phyloP scores from a whole-genome alignment of 441 rosid species.

The Pelargonium fulgidum region DNA sequence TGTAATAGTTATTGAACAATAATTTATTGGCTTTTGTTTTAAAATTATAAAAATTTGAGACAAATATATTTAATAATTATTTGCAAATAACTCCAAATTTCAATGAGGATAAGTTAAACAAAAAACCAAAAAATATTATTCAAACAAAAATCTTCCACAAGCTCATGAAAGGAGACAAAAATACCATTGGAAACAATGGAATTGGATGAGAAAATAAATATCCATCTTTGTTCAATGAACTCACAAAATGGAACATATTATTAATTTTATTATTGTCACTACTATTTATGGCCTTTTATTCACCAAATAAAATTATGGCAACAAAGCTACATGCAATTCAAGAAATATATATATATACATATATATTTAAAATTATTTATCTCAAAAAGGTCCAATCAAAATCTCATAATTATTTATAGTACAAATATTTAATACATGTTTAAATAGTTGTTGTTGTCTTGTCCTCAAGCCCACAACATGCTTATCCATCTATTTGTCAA shows the following conservation, averaged over 20 bases:
- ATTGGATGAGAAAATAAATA: background rate
- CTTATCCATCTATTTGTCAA: background rate
- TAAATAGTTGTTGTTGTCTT: background rate
- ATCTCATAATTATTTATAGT: slow-evolving; percentile 1
- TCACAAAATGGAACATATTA: background rate
- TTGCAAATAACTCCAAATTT: background rate
- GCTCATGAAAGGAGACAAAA: background rate
- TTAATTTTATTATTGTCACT: background rate
- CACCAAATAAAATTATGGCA: background rate
- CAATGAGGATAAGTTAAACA: background rate
- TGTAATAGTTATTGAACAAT: too few relatives aligned
- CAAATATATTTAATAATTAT: too few relatives aligned
- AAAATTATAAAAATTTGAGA: too few relatives aligned
- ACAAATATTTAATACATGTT: background rate
- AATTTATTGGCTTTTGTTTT: too few relatives aligned
- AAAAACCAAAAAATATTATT: background rate
- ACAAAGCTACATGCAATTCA: slow-evolving; percentile 2
- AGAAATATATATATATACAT: background rate
- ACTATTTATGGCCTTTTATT: background rate
- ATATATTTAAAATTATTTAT: background rate
- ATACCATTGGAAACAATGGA: background rate
- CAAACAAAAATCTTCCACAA: background rate
- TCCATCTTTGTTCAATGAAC: slow-evolving; percentile 3
- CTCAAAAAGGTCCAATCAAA: background rate
- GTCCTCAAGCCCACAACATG: background rate